These are phyloP conservation scores for Penicillium goetzii DNA, from an alignment of 495 filamentous ascomycete genomes.

Conservation along the genomic window DNA sequence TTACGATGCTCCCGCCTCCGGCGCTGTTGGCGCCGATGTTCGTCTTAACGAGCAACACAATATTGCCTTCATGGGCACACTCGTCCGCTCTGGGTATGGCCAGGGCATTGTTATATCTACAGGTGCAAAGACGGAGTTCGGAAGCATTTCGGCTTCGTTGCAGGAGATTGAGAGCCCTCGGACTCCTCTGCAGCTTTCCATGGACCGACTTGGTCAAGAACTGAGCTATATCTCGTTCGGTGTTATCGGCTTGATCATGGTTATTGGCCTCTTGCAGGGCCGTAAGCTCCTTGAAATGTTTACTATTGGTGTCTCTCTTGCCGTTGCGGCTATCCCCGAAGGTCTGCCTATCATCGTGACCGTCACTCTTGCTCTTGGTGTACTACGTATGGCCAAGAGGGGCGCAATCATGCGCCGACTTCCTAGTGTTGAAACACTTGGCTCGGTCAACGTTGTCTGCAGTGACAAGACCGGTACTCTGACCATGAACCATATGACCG, in stretches of 20 bases:
- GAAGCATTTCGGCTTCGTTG: constrained; percentile 89
- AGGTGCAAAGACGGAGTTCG: constrained; percentile 90
- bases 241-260: constrained; percentile 88
- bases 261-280: constrained; percentile 86
- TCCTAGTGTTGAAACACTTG: constrained; percentile 96
- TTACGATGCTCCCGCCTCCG: constrained; percentile 63
- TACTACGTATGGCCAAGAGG: constrained; percentile 90
- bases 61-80: constrained; percentile 97
- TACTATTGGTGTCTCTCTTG: constrained; percentile 94
- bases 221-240: constrained; percentile 94
- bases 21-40: constrained; percentile 66
- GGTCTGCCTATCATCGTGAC: constrained; percentile 98
- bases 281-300: constrained; percentile 93
- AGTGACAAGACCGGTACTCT: constrained; percentile 98
- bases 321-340: constrained; percentile 96
- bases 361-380: constrained; percentile 90
- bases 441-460: constrained; percentile 97
- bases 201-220: constrained; percentile 93
- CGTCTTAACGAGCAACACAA: constrained; percentile 71
- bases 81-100: constrained; percentile 94
- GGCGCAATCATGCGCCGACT: constrained; percentile 94
- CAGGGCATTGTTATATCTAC: constrained; percentile 95
- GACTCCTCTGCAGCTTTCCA: constrained; percentile 91
- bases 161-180: constrained; percentile 93
- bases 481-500: constrained; percentile 98